Base-by-base conservation (phyloP, 768 basidiomycete species). In the Trametes coccinea region DNA sequence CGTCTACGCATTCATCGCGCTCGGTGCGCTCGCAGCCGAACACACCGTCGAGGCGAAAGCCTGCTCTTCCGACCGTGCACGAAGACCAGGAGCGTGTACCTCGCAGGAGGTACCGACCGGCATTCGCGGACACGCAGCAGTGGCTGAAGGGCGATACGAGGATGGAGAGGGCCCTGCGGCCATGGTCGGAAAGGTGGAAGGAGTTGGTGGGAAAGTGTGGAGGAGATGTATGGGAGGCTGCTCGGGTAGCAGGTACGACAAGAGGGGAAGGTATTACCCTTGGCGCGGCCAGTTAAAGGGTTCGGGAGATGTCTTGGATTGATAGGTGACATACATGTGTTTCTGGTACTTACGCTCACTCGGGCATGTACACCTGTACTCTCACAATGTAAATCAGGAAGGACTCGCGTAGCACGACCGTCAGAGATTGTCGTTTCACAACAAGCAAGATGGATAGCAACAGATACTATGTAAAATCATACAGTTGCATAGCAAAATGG, bases 61-160 rank as follows among this genome's bases (percentile, higher is more conserved):
- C 37, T 2, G 33, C 37, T 14, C 43, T 56, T 29, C 43, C 47
- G 16, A 64, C 60, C 14, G 60, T 62, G 31, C 49, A 22, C 16
- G 67, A 69, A 27, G 67, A 63, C n/a, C 53, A 61, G 37, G 66
- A 66, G 43, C 49, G 41, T 5, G 41, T 29, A 44, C 49, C 39
- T n/a, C 60, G 61, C 14, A 48, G 66, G n/a, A 59, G 70, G 40
- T 65, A 62, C 44, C 56, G 69, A 2, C 70, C 69, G 0, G 59
- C 67, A 3, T 66, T 71, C 55, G 61, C 70, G 14, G 66, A 70
- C 41, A 66, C 67, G 48, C 56, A 63, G 37, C 72, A 73, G 55
- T 73, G 72, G 72, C 48, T 65, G 31, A 61, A 56, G 49, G 60
- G 61, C 14, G 72, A 73, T 46, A 60, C 64, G 22, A 55, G 63